Base-by-base conservation (phyloP, 1,139 yeast species). In the Scheffersomyces stambukii region DNA sequence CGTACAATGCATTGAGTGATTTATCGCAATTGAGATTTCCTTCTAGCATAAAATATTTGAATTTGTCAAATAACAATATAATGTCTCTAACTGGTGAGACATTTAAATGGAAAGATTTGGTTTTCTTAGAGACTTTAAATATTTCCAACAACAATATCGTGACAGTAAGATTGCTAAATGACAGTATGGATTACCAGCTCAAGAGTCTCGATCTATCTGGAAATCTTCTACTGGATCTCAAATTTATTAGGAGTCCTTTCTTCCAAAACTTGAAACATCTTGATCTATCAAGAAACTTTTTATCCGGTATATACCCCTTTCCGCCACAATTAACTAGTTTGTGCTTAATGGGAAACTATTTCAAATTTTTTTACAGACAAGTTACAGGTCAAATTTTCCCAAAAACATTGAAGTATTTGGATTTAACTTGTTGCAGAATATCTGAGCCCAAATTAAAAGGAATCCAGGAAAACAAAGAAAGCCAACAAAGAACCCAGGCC, bases 61-160 rank as follows among this genome's bases (percentile, higher is more conserved):
- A 54, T 29, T 38, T 56, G 13, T 50, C 61, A 5, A 53, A 56
- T 33, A 57, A 57, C 27, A 43, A 36, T 16, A 29, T 47, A 12
- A 25, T 42, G 10, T 29, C 23, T 9, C 11, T 45, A 2, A 35
- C 28, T 17, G 32, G 35, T 16, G 21, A 32, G 16, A 40, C 30
- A 21, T 38, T 42, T 11, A 30, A 41, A 8, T 38, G 52, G 29
- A 24, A 37, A 2, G 17, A 30, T 3, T 32, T 49, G 12, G 13
- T 23, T 3, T 25, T 37, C 8, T 37, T 54, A 16, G 27, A 30
- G 24, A 19, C 19, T 3, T 36, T 54, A n/a, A 42, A 54, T 30
- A 31, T 53, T 7, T 47, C 56, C 16, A 54, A 53, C 29, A 52
- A 52, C 30, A 47, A 46, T 16, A 33, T 51, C 16, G 37, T 41